Conservation (phyloP, 805 yeast genomes). For the Candida andamanensis region DNA sequence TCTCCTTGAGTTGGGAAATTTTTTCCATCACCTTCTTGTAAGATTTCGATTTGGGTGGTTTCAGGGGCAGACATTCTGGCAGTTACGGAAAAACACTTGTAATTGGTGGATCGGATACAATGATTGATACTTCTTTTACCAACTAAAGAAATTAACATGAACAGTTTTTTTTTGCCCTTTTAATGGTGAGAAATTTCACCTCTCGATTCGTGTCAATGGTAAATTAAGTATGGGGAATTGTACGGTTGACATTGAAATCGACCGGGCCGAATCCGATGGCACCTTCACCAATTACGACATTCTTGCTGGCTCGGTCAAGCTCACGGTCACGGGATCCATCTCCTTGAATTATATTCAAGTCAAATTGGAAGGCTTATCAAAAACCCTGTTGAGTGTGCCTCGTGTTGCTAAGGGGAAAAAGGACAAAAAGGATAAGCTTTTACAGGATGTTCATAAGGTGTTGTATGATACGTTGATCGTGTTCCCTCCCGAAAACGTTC, state of each 20-base stretch:
- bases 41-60: constrained; percentile 37
- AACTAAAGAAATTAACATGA: not conserved
- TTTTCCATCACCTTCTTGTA: constrained; percentile 72
- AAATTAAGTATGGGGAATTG: constrained; percentile 12
- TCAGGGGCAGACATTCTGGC: constrained; percentile 34
- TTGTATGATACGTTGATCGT: constrained; percentile 46
- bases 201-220: not conserved
- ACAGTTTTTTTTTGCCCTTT: not conserved
- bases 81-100: not conserved
- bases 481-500: constrained; percentile 48
- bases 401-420: constrained; percentile 5
- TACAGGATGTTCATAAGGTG: constrained; percentile 40
- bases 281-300: constrained; percentile 45
- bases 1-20: constrained; percentile 87
- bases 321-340: constrained; percentile 37
- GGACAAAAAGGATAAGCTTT: constrained; percentile 13
- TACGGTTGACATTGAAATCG: constrained; percentile 28
- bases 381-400: constrained; percentile 31
- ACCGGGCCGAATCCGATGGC: constrained; percentile 30
- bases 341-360: constrained; percentile 45
- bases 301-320: constrained; percentile 35
- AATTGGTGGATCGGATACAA: not conserved
- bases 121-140: too few species aligned
- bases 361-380: constrained; percentile 47
- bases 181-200: too few species aligned